phyloP scores from a whole-genome alignment of 805 yeast genomes.

The Yarrowia sp. region DNA sequence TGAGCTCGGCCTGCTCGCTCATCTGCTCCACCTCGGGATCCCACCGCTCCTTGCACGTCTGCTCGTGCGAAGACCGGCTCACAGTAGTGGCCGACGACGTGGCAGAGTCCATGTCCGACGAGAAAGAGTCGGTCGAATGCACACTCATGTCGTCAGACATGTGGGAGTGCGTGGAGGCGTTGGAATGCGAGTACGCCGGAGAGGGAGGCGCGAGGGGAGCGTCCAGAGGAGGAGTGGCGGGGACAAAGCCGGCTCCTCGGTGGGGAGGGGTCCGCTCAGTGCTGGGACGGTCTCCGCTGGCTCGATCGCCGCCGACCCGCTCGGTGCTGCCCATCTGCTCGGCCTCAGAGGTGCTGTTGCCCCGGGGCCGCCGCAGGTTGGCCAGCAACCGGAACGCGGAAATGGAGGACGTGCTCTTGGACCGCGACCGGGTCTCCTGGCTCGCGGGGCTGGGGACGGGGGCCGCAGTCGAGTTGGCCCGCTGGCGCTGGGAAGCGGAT shows the following conservation, averaged over 20 bases:
- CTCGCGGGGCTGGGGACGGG: not conserved
- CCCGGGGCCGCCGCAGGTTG: conserved; percentile 8
- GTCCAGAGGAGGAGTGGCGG: not conserved
- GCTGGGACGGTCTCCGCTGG: not conserved
- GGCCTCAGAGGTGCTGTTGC: not conserved
- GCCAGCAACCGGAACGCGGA: conserved; percentile 6
- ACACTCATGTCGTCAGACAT: conserved; percentile 1
- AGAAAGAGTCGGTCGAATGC: conserved; percentile 6
- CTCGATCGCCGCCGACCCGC: not conserved
- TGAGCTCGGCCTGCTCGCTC: conserved; percentile 21
- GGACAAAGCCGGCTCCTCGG: not conserved
- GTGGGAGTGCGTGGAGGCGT: not conserved
- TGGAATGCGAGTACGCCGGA: conserved; percentile 5
- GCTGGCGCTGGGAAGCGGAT: not conserved
- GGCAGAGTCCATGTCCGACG: conserved; percentile 20
- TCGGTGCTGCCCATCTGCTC: not conserved
- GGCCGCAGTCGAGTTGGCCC: conserved; percentile 11
- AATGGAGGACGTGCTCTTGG: conserved; percentile 9
- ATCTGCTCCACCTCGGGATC: conserved; percentile 25
- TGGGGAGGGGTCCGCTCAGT: not conserved
- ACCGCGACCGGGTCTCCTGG: conserved; percentile 18
- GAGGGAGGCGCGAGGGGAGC: not conserved
- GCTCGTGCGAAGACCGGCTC: conserved; percentile 15
- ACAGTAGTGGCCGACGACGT: conserved; percentile 13
- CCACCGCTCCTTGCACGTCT: conserved; percentile 16